Conservation (phyloP, 805 yeast species). For the Wickerhamomyces rabaulensis region DNA sequence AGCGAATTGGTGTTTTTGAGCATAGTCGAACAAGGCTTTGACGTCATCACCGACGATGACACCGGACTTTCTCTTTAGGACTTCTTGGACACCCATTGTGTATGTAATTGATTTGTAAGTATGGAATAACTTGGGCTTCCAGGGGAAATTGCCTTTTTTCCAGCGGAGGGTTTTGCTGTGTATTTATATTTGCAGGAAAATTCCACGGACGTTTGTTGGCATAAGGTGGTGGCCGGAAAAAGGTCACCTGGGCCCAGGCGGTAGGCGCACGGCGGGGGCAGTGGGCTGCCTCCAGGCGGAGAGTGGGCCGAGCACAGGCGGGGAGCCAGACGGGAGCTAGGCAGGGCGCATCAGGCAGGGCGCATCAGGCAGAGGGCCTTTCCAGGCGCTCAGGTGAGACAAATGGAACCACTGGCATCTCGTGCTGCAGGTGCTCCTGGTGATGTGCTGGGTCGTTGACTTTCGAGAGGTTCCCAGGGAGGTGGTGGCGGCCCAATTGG, state of each 20-base stretch:
- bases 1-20: slow-evolving; percentile 90
- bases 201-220: not conserved
- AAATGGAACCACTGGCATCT: not conserved
- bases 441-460: too few relatives aligned
- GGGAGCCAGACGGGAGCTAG: not conserved
- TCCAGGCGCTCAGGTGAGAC: not conserved
- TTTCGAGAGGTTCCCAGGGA: too few relatives aligned
- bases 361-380: too few relatives aligned
- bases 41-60: slow-evolving; percentile 99
- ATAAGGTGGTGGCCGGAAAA: not conserved
- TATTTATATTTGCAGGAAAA: not conserved
- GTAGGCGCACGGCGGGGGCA: not conserved
- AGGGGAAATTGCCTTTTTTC: not conserved
- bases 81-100: slow-evolving; percentile 62
- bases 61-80: slow-evolving; percentile 88
- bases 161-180: not conserved
- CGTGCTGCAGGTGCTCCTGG: not conserved
- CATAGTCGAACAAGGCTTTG: slow-evolving; percentile 74
- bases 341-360: too few relatives aligned
- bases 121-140: not conserved
- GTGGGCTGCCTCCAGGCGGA: too few relatives aligned
- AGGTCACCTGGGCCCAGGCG: not conserved
- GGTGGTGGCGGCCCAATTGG: too few relatives aligned
- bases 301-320: not conserved
- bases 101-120: not conserved